Evolutionary conservation across 495 filamentous ascomycete genomes (phyloP).

Genomic region (Xylaria venustula): DNA sequence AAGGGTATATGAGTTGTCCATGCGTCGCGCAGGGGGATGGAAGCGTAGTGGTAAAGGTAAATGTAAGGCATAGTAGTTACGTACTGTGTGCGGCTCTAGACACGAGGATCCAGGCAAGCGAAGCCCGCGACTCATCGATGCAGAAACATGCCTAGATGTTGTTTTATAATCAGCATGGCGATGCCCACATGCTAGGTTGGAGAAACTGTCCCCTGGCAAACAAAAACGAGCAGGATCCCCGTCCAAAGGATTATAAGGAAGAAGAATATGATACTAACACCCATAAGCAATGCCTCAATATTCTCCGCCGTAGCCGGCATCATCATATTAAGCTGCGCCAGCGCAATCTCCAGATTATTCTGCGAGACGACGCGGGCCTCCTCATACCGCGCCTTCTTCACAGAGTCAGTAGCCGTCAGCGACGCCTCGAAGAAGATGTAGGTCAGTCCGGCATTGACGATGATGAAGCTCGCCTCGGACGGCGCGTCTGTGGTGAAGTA

Average conservation of each 20-base stretch:
- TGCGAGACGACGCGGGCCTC: constrained; percentile 47
- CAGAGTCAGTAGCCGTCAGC: constrained; percentile 29
- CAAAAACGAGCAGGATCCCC: too few relatives aligned
- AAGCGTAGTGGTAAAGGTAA: too few relatives aligned
- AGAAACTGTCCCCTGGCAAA: too few relatives aligned
- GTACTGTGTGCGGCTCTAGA: constrained; percentile 49
- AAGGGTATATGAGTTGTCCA: too few relatives aligned
- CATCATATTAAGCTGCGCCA: constrained; percentile 57
- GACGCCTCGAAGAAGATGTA: constrained; percentile 55
- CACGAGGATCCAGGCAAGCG: constrained; percentile 61
- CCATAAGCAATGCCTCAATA: constrained; percentile 58
- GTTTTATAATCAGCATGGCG: background rate
- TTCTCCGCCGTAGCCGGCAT: constrained; percentile 58
- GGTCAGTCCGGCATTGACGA: constrained; percentile 56
- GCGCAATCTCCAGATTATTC: constrained; percentile 57
- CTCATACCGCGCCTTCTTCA: constrained; percentile 37
- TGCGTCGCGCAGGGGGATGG: too few relatives aligned
- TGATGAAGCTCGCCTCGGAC: constrained; percentile 54
- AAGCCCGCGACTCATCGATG: constrained; percentile 62
- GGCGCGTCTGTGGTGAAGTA: constrained; percentile 60
- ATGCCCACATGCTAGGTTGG: too few relatives aligned
- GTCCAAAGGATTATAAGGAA: too few relatives aligned
- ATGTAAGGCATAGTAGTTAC: too few relatives aligned
- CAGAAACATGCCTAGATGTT: constrained; percentile 45
- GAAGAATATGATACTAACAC: constrained; percentile 39